These are phyloP conservation scores for Starmerella asiatica DNA, from an alignment of 805 yeast genomes.

Conservation along the genomic window DNA sequence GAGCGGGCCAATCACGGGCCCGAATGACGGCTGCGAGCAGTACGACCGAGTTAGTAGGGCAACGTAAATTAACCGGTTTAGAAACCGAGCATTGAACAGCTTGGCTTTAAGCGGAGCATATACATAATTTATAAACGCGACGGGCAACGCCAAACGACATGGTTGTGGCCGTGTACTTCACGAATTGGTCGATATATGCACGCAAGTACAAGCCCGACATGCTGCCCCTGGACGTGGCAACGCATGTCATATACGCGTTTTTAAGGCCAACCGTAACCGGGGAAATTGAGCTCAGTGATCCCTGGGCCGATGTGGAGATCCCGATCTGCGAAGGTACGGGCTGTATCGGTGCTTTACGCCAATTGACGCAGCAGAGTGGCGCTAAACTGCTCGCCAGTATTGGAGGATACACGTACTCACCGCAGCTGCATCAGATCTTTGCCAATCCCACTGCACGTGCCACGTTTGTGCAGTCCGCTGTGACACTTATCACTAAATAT, in stretches of 20 bases:
- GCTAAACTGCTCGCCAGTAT: constrained; percentile 56
- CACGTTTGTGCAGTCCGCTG: constrained; percentile 39
- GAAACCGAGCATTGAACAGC: no score
- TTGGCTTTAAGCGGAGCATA: no score
- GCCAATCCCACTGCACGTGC: constrained; percentile 30
- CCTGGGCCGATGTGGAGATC: constrained; percentile 46
- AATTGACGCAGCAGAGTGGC: constrained; percentile 27
- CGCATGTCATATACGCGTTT: constrained; percentile 73
- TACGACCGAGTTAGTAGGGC: no score
- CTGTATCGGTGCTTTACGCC: constrained; percentile 36
- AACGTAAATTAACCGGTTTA: no score
- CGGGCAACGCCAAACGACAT: no score
- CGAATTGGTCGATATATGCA: constrained; percentile 54
- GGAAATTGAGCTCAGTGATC: constrained; percentile 41
- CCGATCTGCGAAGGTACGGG: constrained; percentile 32
- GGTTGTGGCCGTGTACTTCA: constrained; percentile 18
- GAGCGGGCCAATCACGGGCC: no score
- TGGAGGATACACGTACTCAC: constrained; percentile 64
- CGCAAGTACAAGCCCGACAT: constrained; percentile 47
- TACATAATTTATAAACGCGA: no score
- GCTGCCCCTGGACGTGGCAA: constrained; percentile 42
- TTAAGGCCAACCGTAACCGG: constrained; percentile 48
- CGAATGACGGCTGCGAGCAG: no score
- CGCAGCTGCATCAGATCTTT: constrained; percentile 36
- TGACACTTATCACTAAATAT: constrained; percentile 35